Percentiles rank a stretch among this genome's conserved stretches.
Evolutionary conservation across 2,329 filamentous ascomycete species (phyloP).

Genomic region (Nemania serpens): DNA sequence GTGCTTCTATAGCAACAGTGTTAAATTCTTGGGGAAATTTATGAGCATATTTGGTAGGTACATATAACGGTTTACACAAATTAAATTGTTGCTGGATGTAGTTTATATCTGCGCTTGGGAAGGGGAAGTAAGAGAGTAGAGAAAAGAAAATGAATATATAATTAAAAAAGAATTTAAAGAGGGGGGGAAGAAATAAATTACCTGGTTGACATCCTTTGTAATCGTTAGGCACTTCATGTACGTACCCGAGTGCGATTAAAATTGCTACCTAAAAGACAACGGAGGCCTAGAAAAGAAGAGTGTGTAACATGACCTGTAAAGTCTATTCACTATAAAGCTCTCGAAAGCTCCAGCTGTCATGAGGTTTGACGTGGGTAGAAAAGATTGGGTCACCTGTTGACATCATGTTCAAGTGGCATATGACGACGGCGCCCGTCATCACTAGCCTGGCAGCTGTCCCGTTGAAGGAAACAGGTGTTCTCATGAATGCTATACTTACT

Average conservation of each 20-base stretch:
- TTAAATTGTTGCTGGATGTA: too few relatives aligned
- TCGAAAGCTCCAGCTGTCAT: background rate
- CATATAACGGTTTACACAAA: too few relatives aligned
- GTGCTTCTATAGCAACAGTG: too few relatives aligned
- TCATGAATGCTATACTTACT: too few relatives aligned
- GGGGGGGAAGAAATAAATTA: too few relatives aligned
- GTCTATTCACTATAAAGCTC: background rate
- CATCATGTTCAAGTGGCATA: constrained; percentile 19
- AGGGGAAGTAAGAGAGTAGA: too few relatives aligned
- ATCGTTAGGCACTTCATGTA: background rate
- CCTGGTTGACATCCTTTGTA: too few relatives aligned
- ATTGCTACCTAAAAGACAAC: background rate
- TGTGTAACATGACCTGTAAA: background rate
- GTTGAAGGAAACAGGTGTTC: too few relatives aligned
- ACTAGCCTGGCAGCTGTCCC: constrained; percentile 16
- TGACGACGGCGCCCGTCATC: constrained; percentile 12
- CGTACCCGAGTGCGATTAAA: background rate
- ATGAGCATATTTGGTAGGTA: too few relatives aligned
- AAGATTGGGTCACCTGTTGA: constrained; percentile 17
- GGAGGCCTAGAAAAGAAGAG: background rate
- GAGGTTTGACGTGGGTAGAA: constrained; percentile 9
- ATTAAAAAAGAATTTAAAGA: too few relatives aligned
- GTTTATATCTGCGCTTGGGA: too few relatives aligned
- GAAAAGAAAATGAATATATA: background rate
- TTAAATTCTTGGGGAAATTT: too few relatives aligned